Conservation (phyloP, 345 rosid species). For the Corchorus olitorius region DNA sequence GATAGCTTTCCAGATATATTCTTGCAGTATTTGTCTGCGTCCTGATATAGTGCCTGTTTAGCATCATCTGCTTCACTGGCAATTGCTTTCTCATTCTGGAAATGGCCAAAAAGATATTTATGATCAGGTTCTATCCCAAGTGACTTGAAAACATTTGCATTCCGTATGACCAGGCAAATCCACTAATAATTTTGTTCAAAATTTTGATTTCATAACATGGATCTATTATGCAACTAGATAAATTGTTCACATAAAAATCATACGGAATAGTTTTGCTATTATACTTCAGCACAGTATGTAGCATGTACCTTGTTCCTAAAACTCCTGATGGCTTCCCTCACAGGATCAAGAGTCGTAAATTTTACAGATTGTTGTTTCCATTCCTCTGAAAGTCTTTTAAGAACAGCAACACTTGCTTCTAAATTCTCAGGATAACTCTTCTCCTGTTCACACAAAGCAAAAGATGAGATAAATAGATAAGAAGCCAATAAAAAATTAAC, state of each 20-base stretch:
- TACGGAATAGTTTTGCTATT: not conserved
- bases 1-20: conserved; percentile 46
- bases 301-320: conserved; percentile 60
- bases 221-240: not conserved
- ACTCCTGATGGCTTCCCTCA: conserved; percentile 53
- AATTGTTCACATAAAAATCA: not conserved
- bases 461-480: not conserved
- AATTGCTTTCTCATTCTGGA: conserved; percentile 61
- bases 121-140: not conserved
- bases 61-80: conserved; percentile 36
- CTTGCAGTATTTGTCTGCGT: conserved; percentile 65
- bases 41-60: conserved; percentile 36
- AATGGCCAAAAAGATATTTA: conserved; percentile 23
- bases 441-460: conserved; percentile 42
- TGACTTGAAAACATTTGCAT: not conserved
- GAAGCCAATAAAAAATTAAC: not conserved
- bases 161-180: not conserved
- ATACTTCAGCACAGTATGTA: not conserved
- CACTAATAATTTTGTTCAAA: not conserved
- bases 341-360: conserved; percentile 43
- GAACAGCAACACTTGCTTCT: conserved; percentile 56
- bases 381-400: conserved; percentile 51
- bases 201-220: not conserved
- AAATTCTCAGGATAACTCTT: conserved; percentile 60
- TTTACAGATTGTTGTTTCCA: conserved; percentile 63